Evolutionary conservation across 768 basidiomycete species (phyloP), one percentile per base, ranked within the genome.

Genomic region (Tylopilus rubrobrunneus): DNA sequence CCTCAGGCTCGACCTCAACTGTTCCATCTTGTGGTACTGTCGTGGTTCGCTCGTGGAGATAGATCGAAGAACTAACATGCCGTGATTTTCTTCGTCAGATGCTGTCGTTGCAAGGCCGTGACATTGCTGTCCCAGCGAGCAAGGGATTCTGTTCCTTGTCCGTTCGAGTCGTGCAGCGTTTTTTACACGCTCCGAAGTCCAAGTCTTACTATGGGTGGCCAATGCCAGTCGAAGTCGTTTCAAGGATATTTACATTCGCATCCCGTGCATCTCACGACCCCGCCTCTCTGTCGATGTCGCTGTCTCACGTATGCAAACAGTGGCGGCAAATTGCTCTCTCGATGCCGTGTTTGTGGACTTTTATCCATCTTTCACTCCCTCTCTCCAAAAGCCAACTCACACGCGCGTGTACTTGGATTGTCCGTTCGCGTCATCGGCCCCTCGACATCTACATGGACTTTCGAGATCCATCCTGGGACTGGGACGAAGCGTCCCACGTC

Each of bases 381-480:
- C 65, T 73, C 11, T 71, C 67, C n/a, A 53, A 59, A 7, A 57
- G 52, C 7, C 77, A 80, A 55, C 56, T 78, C 5, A 51, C 61
- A 17, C 74, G 75, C 48, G 64, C 73, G 5, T 49, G 66, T 2
- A 56, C 73, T 21, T 79, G 71, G 64, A 62, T 84, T 7, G 52
- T 57, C 14, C 74, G 81, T n/a, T 84, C 84, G 10, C 67, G 69
- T 23, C 55, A 61, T 12, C 68, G 70, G 49, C 76, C 82, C 1
- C 71, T 85, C 45, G 71, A 80, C 56, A 72, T 85, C 44, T 64
- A 75, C 43, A 73, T 84, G 57, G 83, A 85, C 61, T 74, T 84
- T 57, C 80, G 83, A 17, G 83, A 85, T 66, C 76, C 77, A 2
- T 59, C 65, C 19, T 84, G 83, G 78, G 69, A 78, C 48, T 84